These are phyloP conservation scores for Xerocomus amazonicus DNA, from an alignment of 1,284 basidiomycete genomes.

Conservation along the genomic window DNA sequence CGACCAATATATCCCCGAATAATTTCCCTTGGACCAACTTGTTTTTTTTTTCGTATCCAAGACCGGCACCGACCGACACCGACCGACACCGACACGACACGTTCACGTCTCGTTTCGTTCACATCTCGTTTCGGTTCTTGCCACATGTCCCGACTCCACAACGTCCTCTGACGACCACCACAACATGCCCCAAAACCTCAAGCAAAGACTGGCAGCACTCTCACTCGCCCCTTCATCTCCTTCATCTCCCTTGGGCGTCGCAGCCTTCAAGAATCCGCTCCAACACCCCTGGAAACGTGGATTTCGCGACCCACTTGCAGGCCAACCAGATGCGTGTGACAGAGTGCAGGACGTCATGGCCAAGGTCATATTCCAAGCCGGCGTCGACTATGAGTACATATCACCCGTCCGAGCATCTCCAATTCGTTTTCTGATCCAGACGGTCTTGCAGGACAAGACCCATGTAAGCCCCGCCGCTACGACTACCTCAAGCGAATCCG, in stretches of 20 bases:
- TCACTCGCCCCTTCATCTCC: constrained; percentile 48
- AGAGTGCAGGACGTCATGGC: constrained; percentile 62
- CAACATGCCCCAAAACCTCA: constrained; percentile 43
- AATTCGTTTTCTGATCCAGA: constrained; percentile 10
- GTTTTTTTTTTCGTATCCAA: too few species aligned
- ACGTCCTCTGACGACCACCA: background rate
- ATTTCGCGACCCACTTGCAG: constrained; percentile 9
- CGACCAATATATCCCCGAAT: too few species aligned
- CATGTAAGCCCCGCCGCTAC: constrained; percentile 52
- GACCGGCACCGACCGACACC: too few species aligned
- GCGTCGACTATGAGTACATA: constrained; percentile 79
- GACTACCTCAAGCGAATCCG: background rate
- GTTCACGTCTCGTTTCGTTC: background rate
- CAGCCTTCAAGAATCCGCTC: constrained; percentile 34
- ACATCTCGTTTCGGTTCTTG: background rate
- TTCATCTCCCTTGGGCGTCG: constrained; percentile 34
- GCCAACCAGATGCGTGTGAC: constrained; percentile 37
- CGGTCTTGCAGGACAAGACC: constrained; percentile 64
- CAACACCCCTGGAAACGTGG: constrained; percentile 27
- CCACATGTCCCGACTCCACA: background rate
- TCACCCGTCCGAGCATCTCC: constrained; percentile 1
- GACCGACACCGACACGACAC: background rate
- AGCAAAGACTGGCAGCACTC: constrained; percentile 57
- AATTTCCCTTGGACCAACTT: too few species aligned
- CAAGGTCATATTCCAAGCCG: constrained; percentile 80